Conservation (phyloP, 306 rosid species). For the Sicyos edulis region DNA sequence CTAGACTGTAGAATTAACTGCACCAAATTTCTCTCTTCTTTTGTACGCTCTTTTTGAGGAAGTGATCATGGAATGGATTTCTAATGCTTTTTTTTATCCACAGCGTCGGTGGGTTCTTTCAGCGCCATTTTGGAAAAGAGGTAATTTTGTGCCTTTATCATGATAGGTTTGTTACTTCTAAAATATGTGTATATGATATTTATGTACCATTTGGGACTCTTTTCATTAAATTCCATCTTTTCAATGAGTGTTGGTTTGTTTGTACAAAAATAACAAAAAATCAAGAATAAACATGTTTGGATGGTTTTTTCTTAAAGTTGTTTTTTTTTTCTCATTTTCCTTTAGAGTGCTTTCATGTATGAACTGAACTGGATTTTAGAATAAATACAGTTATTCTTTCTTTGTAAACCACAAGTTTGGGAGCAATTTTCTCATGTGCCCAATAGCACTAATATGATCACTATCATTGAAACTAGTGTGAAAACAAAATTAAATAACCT, state of each 20-base stretch:
- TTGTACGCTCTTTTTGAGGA: constrained; percentile 18
- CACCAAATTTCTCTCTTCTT: constrained; percentile 18
- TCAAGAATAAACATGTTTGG: background rate
- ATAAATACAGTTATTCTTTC: background rate
- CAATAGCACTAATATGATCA: background rate
- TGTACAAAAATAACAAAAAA: background rate
- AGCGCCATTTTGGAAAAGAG: constrained; percentile 96
- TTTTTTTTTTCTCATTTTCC: background rate
- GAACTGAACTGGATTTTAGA: background rate
- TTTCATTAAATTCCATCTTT: background rate
- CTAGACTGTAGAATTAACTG: constrained; percentile 19
- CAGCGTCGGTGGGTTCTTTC: constrained; percentile 80
- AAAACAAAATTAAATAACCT: background rate
- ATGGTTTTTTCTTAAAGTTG: background rate
- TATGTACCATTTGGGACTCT: background rate
- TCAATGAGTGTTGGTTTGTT: background rate
- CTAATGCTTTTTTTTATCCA: constrained; percentile 21
- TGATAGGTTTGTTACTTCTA: background rate
- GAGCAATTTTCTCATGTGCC: constrained; percentile 1
- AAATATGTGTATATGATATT: constrained; percentile 1
- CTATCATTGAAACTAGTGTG: background rate
- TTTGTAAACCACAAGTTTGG: background rate
- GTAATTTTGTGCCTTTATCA: constrained; percentile 29
- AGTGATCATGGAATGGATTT: background rate
- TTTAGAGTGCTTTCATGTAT: background rate